phyloP scores from a whole-genome alignment of 129 eudicot species.

The Pittosporum tobira region DNA sequence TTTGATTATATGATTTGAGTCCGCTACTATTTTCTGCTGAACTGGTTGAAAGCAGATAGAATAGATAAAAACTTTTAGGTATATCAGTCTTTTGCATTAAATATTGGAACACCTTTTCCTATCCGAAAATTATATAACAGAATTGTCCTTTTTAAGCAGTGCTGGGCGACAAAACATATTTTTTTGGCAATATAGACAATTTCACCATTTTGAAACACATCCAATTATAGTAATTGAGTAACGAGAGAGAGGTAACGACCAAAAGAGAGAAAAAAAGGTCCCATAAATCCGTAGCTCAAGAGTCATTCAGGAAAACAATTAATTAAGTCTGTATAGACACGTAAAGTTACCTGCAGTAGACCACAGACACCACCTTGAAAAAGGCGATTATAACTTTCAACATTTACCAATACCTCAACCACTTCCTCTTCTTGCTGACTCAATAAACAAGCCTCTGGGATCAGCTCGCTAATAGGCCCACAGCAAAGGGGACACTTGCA shows the following conservation, averaged over 20 bases:
- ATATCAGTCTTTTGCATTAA: no score
- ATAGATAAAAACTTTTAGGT: no score
- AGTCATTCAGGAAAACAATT: neutral
- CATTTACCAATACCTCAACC: slow-evolving; percentile 14
- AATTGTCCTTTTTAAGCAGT: neutral
- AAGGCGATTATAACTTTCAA: slow-evolving; percentile 26
- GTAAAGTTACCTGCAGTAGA: slow-evolving; percentile 11
- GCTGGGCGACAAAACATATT: neutral
- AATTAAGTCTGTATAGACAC: neutral
- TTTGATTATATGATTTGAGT: no score
- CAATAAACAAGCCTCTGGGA: slow-evolving; percentile 14
- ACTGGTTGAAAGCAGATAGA: no score
- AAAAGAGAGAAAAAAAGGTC: neutral
- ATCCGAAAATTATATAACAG: neutral
- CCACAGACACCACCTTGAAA: slow-evolving; percentile 26
- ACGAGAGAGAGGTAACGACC: neutral
- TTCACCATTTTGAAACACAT: neutral
- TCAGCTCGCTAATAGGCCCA: slow-evolving; percentile 16
- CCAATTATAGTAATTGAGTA: no score
- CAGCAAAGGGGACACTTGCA: slow-evolving; percentile 40
- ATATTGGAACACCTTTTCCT: neutral
- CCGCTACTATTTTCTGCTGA: no score
- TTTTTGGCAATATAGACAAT: neutral
- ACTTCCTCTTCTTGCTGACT: slow-evolving; percentile 16
- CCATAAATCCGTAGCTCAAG: neutral